Evolutionary conservation across 352 stramenopile genomes (phyloP).

Genomic region (Ophiocytium majus): DNA sequence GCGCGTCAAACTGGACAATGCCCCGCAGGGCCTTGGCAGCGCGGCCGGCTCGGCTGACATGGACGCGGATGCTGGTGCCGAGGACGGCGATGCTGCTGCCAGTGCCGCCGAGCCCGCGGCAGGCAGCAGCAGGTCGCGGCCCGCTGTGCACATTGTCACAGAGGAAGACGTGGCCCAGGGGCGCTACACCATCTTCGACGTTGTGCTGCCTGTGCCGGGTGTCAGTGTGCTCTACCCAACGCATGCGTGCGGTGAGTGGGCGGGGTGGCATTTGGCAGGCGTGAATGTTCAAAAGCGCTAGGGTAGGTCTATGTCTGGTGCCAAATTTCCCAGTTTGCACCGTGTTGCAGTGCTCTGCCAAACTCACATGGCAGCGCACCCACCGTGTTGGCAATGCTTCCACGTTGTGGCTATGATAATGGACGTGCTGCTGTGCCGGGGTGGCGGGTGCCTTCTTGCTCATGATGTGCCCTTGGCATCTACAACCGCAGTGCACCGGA

Average conservation of each 20-base stretch:
- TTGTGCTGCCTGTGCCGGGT: slow-evolving; percentile 91
- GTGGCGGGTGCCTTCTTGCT: background rate
- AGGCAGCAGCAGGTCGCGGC: slow-evolving; percentile 1
- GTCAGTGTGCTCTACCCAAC: background rate
- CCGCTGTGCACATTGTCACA: slow-evolving; percentile 70
- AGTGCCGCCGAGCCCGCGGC: background rate
- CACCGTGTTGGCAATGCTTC: background rate
- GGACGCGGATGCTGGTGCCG: too few relatives aligned
- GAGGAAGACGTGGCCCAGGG: slow-evolving; percentile 75
- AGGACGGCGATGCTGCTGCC: background rate
- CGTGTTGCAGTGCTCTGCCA: too few relatives aligned
- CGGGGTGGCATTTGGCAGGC: background rate
- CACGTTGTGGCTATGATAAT: background rate
- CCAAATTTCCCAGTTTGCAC: background rate
- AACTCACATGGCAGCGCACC: background rate
- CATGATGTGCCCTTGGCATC: too few relatives aligned
- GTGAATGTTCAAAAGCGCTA: background rate
- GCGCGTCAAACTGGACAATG: too few relatives aligned
- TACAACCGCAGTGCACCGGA: too few relatives aligned
- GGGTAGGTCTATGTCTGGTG: background rate
- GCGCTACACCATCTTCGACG: slow-evolving; percentile 82
- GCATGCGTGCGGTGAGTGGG: slow-evolving; percentile 10
- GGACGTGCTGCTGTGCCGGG: background rate
- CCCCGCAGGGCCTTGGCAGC: too few relatives aligned
- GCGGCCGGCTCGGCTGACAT: too few relatives aligned